These are phyloP conservation scores for Arthrobotrys entomopaga DNA, from an alignment of 2,329 filamentous ascomycete species.

Conservation along the genomic window DNA sequence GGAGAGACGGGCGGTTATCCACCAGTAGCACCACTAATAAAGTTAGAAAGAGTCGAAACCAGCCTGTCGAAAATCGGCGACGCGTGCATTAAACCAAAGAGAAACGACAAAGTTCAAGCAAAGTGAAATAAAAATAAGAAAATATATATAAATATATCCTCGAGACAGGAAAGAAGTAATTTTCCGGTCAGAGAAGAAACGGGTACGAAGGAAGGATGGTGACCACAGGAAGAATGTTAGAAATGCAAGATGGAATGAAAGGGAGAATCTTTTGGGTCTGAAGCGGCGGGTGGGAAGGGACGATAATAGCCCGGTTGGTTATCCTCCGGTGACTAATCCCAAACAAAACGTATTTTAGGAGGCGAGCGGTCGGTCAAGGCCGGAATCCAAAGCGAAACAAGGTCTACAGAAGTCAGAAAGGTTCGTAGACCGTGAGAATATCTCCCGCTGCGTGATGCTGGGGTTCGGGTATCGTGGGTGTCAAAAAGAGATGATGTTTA, in stretches of 20 bases:
- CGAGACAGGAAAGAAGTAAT: slow-evolving; percentile 15
- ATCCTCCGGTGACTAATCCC: slow-evolving; percentile 50
- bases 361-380: slow-evolving; percentile 20
- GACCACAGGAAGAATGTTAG: slow-evolving; percentile 41
- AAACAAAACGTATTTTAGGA: neutral
- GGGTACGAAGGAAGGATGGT: slow-evolving; percentile 9
- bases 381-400: slow-evolving; percentile 15
- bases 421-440: slow-evolving; percentile 7
- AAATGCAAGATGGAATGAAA: slow-evolving; percentile 53
- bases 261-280: slow-evolving; percentile 1
- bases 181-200: slow-evolving; percentile 16
- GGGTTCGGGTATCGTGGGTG: slow-evolving; percentile 44
- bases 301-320: slow-evolving; percentile 27
- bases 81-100: slow-evolving; percentile 55
- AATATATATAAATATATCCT: slow-evolving; percentile 1
- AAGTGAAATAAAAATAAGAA: slow-evolving; percentile 9
- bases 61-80: slow-evolving; percentile 35
- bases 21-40: slow-evolving; percentile 33
- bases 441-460: slow-evolving; percentile 29
- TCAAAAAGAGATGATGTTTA: slow-evolving; percentile 27
- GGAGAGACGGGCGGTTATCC: slow-evolving; percentile 42
- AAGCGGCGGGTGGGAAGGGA: neutral
- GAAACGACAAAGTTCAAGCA: slow-evolving; percentile 10
- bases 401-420: slow-evolving; percentile 13
- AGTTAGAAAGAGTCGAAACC: slow-evolving; percentile 50